Base-by-base conservation (phyloP, 768 basidiomycete species). In the Serpula lacrymans region DNA sequence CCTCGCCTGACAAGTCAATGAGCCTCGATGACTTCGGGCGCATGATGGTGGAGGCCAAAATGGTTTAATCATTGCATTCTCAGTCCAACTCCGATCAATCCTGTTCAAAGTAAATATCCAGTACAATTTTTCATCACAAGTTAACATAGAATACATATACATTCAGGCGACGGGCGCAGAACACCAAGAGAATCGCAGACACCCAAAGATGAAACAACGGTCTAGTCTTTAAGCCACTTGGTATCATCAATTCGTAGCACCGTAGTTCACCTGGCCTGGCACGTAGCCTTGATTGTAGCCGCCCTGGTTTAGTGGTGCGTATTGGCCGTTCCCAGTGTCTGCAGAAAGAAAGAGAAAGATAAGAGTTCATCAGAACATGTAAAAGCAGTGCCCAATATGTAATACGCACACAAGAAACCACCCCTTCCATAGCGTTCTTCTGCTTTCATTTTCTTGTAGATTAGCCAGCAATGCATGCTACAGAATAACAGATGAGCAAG, bases 381-480 rank as follows among this genome's bases (percentile, higher is more conserved):
- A 39, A 31, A 26, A 14, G 13, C 33, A 36, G 18, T 20, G 9
- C 16, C 27, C 13, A 24, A 6, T n/a, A 39, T 27, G 31, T 24
- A 34, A 21, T 7, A 74, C 88, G 55, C 54, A 89, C 88, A 92
- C 37, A 71, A 61, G 68, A 80, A 92, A 23, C 84, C 84, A 14
- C 86, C 88, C 5, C 57, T 63, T 10, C 90, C 90, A 53, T 88
- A 94, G 29, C 70, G 73, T 52, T 89, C 88, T 52, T 89, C 86
- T 0, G 89, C 91, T 52, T 87, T 74, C 75, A 90, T 90, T 75
- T 84, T 86, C 75, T 75, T 84, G 68, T 91, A 91, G 42, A 92
- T 90, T 38, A 94, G 72, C 85, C 85, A 91, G 67, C n/a, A 91
- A 90, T 2, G 88, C 85, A 55, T 92, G 88, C 77, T 78, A 38